Evolutionary conservation across 2,329 filamentous ascomycete genomes (phyloP).

Genomic region (Pezicula radicicola): DNA sequence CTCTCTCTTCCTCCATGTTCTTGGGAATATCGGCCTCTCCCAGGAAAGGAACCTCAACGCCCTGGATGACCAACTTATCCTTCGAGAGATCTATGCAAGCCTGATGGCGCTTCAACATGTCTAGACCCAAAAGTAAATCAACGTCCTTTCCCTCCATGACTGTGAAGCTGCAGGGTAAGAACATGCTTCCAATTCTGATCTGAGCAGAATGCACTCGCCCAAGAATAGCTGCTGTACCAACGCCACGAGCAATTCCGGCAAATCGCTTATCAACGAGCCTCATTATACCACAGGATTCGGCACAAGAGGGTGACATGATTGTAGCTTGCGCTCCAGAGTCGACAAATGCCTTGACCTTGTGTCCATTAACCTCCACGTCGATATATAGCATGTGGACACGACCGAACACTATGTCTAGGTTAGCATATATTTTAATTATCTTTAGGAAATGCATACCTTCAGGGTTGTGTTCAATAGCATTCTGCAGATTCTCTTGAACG

Average conservation of each 20-base stretch:
- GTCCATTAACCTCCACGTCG: constrained; percentile 89
- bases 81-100: constrained; percentile 85
- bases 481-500: constrained; percentile 93
- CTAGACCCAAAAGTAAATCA: constrained; percentile 85
- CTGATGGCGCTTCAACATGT: constrained; percentile 96
- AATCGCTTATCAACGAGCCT: constrained; percentile 90
- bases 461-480: constrained; percentile 94
- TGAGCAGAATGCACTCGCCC: constrained; percentile 93
- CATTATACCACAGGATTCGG: constrained; percentile 92
- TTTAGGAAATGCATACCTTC: constrained; percentile 65
- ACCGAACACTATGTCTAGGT: constrained; percentile 68
- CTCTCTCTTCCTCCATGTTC: constrained; percentile 66
- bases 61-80: constrained; percentile 84
- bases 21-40: constrained; percentile 95
- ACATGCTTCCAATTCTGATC: constrained; percentile 86
- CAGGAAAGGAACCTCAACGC: constrained; percentile 83
- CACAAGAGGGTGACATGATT: constrained; percentile 95
- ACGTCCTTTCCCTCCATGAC: constrained; percentile 99
- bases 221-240: constrained; percentile 91
- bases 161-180: constrained; percentile 92
- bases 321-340: constrained; percentile 97
- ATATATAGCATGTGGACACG: constrained; percentile 96
- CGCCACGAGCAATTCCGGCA: constrained; percentile 86
- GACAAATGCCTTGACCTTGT: constrained; percentile 91
- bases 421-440: constrained; percentile 2